These are phyloP conservation scores for Datisca glomerata DNA, from an alignment of 306 rosid species.

Conservation along the genomic window DNA sequence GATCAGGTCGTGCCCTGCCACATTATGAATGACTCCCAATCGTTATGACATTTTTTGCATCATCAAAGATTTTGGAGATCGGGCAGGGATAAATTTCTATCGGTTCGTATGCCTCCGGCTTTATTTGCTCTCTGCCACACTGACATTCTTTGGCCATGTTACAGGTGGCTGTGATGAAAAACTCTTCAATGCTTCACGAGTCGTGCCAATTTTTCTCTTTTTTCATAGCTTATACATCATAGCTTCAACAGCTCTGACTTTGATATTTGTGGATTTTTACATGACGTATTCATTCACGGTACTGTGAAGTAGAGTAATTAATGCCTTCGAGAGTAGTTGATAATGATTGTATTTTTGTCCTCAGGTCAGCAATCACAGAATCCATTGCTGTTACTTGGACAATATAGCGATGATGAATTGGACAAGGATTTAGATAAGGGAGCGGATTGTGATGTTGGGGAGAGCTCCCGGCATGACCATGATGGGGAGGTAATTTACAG, in stretches of 20 bases:
- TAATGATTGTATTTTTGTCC: conserved; percentile 29
- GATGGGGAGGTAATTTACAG: conserved; percentile 47
- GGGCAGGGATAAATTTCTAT: conserved; percentile 50
- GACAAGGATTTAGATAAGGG: conserved; percentile 47
- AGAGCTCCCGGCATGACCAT: conserved; percentile 19
- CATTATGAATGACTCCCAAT: conserved; percentile 57
- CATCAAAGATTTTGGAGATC: conserved; percentile 61
- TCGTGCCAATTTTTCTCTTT: conserved; percentile 17
- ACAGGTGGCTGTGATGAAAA: conserved; percentile 67
- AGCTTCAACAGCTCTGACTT: conserved; percentile 5
- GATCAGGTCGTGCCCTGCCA: conserved; percentile 60
- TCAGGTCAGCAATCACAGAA: conserved; percentile 67
- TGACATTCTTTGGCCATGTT: conserved; percentile 52
- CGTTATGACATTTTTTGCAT: conserved; percentile 46
- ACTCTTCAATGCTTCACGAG: conserved; percentile 29
- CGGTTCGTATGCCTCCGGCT: conserved; percentile 98
- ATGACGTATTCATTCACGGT: conserved; percentile 4
- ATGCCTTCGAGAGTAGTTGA: conserved; percentile 27
- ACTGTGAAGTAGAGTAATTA: conserved; percentile 8
- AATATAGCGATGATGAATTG: conserved; percentile 80
- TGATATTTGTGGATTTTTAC: conserved; percentile 6
- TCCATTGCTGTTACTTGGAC: conserved; percentile 85
- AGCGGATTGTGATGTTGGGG: conserved; percentile 18
- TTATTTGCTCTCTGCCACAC: conserved; percentile 47
- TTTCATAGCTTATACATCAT: conserved; percentile 13